Base-by-base conservation (phyloP, 768 basidiomycete species). In the Rhodotorula taiwanensis region DNA sequence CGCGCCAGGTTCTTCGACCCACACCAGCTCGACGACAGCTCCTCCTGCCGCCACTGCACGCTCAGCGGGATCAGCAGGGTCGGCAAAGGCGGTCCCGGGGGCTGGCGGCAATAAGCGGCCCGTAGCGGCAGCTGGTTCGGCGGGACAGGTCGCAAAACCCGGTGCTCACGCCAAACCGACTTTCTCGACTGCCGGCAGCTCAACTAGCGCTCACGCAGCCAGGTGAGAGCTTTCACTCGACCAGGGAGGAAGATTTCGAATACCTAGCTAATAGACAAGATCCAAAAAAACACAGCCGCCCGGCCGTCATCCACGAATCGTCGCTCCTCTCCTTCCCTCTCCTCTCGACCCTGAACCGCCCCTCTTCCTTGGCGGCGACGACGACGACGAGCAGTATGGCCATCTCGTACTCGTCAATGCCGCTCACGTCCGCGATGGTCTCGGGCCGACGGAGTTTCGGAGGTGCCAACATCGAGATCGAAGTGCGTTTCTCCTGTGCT, bases 391-490 rank as follows among this genome's bases (percentile, higher is more conserved):
- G 45, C 13, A 51, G 41, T 25, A 21, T 28, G 13, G 13, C 27
- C 15, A 21, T 11, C 3, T 39, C 59, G 4, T 68, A 63, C 62
- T 56, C 58, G 9, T 63, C 62, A 33, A 68, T 68, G 66, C 66
- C 66, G 27, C 55, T 63, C 30, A 68, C 66, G 2, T 56, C 66
- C 2, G 48, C 55, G 3, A 45, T 55, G 14, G 49, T 68, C 51
- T 64, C 66, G 13, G 66, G 66, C 6, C 50, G 66, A 14, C 27
- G 62, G 10, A 56, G 54, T 25, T 68, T 60, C 21, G 58, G 58
- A 3, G 66, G 66, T 16, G 66, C 66, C 9, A 64, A 68, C 47
- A 27, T 63, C 41, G 66, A 68, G 51, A 68, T 68, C n/a, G 66
- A 68, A 45, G 65, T 58, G 28, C 28, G 54, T 15, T n/a, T 25